Evolutionary conservation across 2,329 filamentous ascomycete species (phyloP), one percentile per base, ranked within the genome.

Genomic region (Onygenales sp.): DNA sequence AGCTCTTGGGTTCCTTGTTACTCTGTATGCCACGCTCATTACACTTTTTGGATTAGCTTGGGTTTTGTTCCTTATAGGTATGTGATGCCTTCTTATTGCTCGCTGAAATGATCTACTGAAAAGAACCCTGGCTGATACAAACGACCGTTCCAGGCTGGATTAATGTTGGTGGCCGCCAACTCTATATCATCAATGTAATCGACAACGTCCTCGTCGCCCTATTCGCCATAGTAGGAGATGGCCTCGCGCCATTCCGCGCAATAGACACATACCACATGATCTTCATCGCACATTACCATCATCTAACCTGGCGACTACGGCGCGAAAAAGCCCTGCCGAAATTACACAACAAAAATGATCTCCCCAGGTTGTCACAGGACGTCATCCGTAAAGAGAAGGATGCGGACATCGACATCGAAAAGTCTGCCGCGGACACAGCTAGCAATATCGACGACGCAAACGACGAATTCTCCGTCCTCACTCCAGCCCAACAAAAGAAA

Each of bases 231-330:
- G 83, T 87, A 65, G 85, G 85, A 47, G 84, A 87, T 59, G 84
- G 84, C 2, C 70, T 88, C 35, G 82, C 82, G 0, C 85, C 89
- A 0, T 94, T 92, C 67, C 82, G 89, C 36, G 80, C 80, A 4
- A 76, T 92, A 6, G 89, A 94, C 65, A 93, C 89, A 0, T 94
- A 94, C 66, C 89, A 93, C 68, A 91, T 93, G 87, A 80, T 83
- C 43, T 92, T 82, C 68, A 86, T 94, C 56, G 84, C 85, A 0
- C 85, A 84, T 57, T 92, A 90, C 62, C 83, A 82, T 54, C 76
- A 78, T 54, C 65, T 81, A 46, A 86, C 84, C 2, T 86, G 83
- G 83, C 79, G 81, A 50, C 71, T 79, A 11, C 81, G 86, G 27
- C 77, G 82, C 58, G 81, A 84, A 66, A 75, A 81, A 13, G 73